Evolutionary conservation across 495 filamentous ascomycete genomes (phyloP).

Genomic region (Podospora pseudocomata): DNA sequence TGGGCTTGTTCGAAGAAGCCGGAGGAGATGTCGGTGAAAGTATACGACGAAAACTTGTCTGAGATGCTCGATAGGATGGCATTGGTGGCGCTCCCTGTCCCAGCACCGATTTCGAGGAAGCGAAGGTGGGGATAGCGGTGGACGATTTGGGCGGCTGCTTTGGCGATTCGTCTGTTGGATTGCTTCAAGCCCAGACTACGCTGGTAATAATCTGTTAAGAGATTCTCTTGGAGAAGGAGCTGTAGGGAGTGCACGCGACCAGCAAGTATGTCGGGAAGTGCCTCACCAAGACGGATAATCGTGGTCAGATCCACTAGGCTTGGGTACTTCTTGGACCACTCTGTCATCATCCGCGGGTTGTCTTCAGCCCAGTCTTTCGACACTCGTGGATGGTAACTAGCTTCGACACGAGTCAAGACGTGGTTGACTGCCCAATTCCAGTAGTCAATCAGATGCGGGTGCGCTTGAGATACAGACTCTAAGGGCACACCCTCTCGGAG

Average conservation of each 20-base stretch:
- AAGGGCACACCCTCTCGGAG: background rate
- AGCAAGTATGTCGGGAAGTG: background rate
- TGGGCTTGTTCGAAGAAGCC: slow-evolving; percentile 50
- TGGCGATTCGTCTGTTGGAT: background rate
- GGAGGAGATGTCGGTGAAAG: slow-evolving; percentile 51
- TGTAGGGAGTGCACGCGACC: background rate
- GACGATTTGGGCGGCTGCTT: background rate
- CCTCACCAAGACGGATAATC: background rate
- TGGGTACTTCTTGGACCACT: background rate
- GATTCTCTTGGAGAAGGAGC: background rate
- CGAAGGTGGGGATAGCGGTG: background rate
- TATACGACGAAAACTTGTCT: slow-evolving; percentile 37
- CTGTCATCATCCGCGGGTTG: background rate
- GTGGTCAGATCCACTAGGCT: background rate
- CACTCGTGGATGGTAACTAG: background rate
- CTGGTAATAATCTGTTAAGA: background rate
- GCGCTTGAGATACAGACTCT: background rate
- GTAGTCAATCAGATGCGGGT: background rate
- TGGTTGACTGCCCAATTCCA: background rate
- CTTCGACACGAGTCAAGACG: background rate
- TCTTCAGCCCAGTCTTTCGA: background rate
- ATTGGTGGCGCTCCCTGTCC: slow-evolving; percentile 49
- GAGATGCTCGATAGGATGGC: slow-evolving; percentile 31
- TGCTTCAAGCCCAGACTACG: background rate
- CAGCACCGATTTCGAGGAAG: slow-evolving; percentile 52